Conservation (phyloP, 257 asterid species). For the Linaria vulgaris region DNA sequence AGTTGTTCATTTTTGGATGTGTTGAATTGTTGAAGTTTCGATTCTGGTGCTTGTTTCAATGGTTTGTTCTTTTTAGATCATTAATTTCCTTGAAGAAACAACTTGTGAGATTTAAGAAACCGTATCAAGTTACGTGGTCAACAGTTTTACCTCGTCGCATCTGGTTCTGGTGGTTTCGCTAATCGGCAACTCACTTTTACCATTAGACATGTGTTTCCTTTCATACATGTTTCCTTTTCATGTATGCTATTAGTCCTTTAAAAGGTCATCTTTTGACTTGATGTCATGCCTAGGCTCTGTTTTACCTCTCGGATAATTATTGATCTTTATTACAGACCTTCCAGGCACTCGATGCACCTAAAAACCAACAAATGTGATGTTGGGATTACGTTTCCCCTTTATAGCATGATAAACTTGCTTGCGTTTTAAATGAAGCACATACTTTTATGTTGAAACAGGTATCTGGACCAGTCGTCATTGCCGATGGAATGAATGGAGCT, state of each 20-base stretch:
- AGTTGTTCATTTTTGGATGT: background rate
- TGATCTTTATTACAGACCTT: background rate
- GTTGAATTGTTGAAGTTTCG: background rate
- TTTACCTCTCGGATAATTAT: background rate
- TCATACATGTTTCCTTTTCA: background rate
- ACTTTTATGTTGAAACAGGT: slow-evolving; percentile 35
- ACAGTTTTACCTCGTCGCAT: background rate
- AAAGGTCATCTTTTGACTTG: background rate
- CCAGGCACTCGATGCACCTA: background rate
- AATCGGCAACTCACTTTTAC: background rate
- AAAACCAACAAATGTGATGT: background rate
- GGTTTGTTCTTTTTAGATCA: too few relatives aligned
- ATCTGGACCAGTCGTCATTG: slow-evolving; percentile 75
- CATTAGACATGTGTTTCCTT: background rate
- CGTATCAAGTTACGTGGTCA: too few relatives aligned
- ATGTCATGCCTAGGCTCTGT: background rate
- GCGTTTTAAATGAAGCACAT: background rate
- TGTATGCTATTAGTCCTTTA: background rate
- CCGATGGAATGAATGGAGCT: slow-evolving; percentile 81
- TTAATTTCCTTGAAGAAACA: background rate
- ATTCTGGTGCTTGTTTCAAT: background rate
- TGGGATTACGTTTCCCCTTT: background rate
- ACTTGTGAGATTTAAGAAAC: too few relatives aligned
- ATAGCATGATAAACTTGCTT: background rate
- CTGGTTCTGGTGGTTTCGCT: background rate